Evolutionary conservation across 31 red algal genomes (phyloP), one percentile per base, ranked within the genome.

Genomic region (Bonnemaisonia californica): DNA sequence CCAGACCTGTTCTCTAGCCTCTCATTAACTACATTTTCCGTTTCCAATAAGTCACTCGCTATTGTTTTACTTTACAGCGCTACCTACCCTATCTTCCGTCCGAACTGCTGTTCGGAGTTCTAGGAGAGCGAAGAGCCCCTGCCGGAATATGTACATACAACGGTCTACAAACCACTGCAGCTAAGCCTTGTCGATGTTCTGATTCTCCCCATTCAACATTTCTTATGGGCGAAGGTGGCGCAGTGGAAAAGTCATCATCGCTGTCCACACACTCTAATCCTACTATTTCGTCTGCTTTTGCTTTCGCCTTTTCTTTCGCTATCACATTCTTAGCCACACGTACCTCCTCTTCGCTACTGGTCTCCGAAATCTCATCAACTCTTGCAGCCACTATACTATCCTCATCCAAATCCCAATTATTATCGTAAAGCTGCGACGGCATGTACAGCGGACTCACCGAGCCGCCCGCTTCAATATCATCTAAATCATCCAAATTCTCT

Each of bases 121-220:
- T n/a, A 4, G 66, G 66, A 7, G 66, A 70, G 24, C 66, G 30
- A 21, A 70, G 32, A 11, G 66, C 66, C 8, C 66, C 66, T 11
- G 66, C 66, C 7, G 66, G 66, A 22, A 70, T 70, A 5, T 4
- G 32, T 4, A 70, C 66, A 36, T 32, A n/a, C 32, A 70, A 22
- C 11, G 66, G 35, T 11, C 66, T 36, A 41, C 66, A 70, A 32
- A 38, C 16, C 32, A 70, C 32, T 7, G 66, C 7, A 51, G 7
- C 7, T 7, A 7, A 7, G 9, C 9, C 45, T 51, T 7, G 7
- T 51, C 9, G 16, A 11, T 16, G 45, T 16, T 51, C 45, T 16
- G 45, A 51, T 51, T 51, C 45, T 7, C 7, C 16, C 16, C 16
- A 11, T 7, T 51, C 45, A 16, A 51, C 45, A 11, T 51, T 51